Conservation (phyloP, 2,329 filamentous ascomycete species). For the Phialophora expanda region DNA sequence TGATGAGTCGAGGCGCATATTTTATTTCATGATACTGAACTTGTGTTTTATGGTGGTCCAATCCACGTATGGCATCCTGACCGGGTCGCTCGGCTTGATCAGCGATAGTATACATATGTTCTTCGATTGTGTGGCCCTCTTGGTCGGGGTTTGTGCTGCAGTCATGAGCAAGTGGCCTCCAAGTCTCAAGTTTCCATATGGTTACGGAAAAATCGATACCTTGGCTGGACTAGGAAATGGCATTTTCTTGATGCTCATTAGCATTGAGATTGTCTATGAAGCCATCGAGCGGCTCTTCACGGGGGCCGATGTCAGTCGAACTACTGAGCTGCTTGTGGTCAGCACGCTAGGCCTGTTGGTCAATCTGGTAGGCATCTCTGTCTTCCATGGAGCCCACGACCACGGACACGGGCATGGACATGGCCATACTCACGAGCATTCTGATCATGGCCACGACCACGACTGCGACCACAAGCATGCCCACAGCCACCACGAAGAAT, state of each 20-base stretch:
- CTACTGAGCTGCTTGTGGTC: conserved; percentile 86
- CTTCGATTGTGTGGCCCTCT: conserved; percentile 92
- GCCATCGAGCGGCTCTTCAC: conserved; percentile 86
- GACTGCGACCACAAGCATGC: conserved; percentile 40
- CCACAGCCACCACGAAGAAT: conserved; percentile 36
- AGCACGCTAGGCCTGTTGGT: conserved; percentile 85
- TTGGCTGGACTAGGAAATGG: conserved; percentile 96
- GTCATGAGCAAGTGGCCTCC: conserved; percentile 98
- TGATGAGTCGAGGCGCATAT: conserved; percentile 90
- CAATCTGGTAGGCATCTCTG: conserved; percentile 88
- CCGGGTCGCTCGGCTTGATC: conserved; percentile 89
- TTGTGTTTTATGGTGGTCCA: conserved; percentile 95
- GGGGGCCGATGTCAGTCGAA: conserved; percentile 79
- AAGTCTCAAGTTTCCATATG: conserved; percentile 86
- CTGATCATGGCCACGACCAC: conserved; percentile 51
- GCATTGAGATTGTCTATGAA: conserved; percentile 94
- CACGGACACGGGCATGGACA: conserved; percentile 51
- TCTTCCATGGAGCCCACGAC: conserved; percentile 73
- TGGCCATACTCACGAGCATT: conserved; percentile 42
- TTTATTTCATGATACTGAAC: conserved; percentile 97
- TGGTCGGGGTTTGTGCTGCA: conserved; percentile 86
- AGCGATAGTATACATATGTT: conserved; percentile 99
- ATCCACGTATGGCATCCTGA: conserved; percentile 90
- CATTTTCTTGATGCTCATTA: conserved; percentile 94
- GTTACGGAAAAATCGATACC: conserved; percentile 88